Evolutionary conservation across 805 yeast genomes (phyloP).

Genomic region (Pichia sporocuriosa): DNA sequence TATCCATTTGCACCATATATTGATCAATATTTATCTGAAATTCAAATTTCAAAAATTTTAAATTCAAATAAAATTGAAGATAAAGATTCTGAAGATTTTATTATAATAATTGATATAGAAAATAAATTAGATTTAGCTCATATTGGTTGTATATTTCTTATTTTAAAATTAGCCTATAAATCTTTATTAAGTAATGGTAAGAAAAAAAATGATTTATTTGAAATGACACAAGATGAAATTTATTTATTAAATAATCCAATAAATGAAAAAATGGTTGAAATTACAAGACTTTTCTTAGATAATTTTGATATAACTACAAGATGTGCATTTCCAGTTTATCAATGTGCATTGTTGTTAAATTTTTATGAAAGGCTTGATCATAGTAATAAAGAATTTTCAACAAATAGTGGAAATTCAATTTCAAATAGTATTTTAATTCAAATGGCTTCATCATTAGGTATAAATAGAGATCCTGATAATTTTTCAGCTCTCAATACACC

Average conservation of each 20-base stretch:
- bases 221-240: constrained; percentile 20
- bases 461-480: constrained; percentile 12
- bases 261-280: constrained; percentile 37
- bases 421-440: constrained; percentile 50
- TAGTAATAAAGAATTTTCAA: constrained; percentile 38
- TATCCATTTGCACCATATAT: constrained; percentile 44
- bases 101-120: constrained; percentile 31
- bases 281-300: constrained; percentile 47
- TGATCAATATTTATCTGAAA: constrained; percentile 31
- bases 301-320: constrained; percentile 45
- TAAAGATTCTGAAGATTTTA: constrained; percentile 27
- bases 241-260: constrained; percentile 34
- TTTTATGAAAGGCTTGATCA: constrained; percentile 37
- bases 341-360: constrained; percentile 45
- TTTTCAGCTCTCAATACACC: not conserved
- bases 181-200: constrained; percentile 31
- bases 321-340: constrained; percentile 44
- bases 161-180: constrained; percentile 38
- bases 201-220: constrained; percentile 16
- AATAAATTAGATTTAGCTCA: constrained; percentile 42
- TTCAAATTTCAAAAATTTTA: constrained; percentile 30
- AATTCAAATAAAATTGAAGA: constrained; percentile 27
- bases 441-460: constrained; percentile 60
- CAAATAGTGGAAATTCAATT: constrained; percentile 52
- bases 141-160: constrained; percentile 37